phyloP scores from a whole-genome alignment of 768 basidiomycete genomes.

The Plicaturopsis crispa region DNA sequence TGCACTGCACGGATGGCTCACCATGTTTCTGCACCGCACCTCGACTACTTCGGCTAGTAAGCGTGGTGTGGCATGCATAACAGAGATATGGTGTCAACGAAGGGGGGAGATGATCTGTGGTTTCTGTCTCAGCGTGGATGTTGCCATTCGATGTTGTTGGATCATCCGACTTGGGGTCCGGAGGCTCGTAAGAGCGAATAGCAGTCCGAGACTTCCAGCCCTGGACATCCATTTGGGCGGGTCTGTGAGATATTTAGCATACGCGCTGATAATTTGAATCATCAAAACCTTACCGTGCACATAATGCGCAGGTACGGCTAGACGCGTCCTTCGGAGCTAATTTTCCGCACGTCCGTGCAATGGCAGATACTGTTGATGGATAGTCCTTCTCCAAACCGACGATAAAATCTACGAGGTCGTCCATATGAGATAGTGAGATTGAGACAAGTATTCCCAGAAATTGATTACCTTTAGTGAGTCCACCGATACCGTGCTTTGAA shows the following conservation, averaged over 20 bases:
- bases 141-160: constrained; percentile 4
- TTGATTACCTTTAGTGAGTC: constrained; percentile 59
- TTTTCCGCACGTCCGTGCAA: constrained; percentile 75
- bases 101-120: constrained; percentile 3
- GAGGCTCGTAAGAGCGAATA: constrained; percentile 43
- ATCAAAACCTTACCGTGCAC: constrained; percentile 44
- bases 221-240: constrained; percentile 54
- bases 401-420: constrained; percentile 55
- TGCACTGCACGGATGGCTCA: constrained; percentile 5
- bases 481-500: constrained; percentile 50
- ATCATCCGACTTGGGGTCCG: constrained; percentile 7
- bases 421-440: not conserved
- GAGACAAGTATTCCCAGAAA: not conserved
- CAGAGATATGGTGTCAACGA: constrained; percentile 40
- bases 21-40: constrained; percentile 18
- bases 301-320: constrained; percentile 47
- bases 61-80: constrained; percentile 54
- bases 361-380: constrained; percentile 81
- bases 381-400: constrained; percentile 74
- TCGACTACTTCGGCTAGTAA: constrained; percentile 51
- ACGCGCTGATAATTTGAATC: not conserved
- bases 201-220: constrained; percentile 73
- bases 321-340: constrained; percentile 56
- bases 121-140: constrained; percentile 1
- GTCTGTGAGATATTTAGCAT: constrained; percentile 29